Percentiles rank a stretch among this genome's conserved stretches.
Evolutionary conservation across 163 green algal genomes (phyloP).

Genomic region (Botryococcus braunii): DNA sequence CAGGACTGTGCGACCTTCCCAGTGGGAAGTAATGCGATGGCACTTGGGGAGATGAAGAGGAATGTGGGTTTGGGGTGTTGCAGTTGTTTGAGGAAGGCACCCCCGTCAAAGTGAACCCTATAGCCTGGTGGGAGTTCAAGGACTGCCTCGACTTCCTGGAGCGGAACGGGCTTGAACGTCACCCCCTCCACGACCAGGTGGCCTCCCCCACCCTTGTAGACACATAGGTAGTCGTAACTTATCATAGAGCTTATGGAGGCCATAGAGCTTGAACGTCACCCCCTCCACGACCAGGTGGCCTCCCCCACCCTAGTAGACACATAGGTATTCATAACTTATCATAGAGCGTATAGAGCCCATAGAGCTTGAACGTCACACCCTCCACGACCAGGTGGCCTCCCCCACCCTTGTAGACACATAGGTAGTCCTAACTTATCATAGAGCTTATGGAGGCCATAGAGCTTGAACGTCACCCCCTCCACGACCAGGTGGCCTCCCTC

Average conservation of each 20-base stretch:
- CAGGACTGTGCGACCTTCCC: too few species aligned
- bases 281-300: constrained; percentile 40
- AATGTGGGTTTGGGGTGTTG: neutral
- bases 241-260: constrained; percentile 40
- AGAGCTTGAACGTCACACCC: constrained; percentile 32
- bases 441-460: constrained; percentile 32
- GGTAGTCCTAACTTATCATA: too few species aligned
- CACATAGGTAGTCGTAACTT: too few species aligned
- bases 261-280: constrained; percentile 32
- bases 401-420: too few species aligned
- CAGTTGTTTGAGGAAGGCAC: constrained; percentile 25
- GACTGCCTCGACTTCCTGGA: constrained; percentile 53
- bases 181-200: constrained; percentile 44
- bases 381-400: constrained; percentile 41
- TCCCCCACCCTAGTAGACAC: too few species aligned
- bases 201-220: too few species aligned
- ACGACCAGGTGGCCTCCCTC: constrained; percentile 34
- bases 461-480: constrained; percentile 41
- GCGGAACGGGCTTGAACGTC: constrained; percentile 23
- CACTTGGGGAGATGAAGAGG: too few species aligned
- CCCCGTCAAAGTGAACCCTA: constrained; percentile 27
- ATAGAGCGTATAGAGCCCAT: constrained; percentile 38
- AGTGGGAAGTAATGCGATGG: too few species aligned
- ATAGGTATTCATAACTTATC: too few species aligned
- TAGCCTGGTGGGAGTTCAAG: constrained; percentile 48